These are phyloP conservation scores for Coemansia sp. DNA, from an alignment of 192 early-diverging fungal species.

Conservation along the genomic window DNA sequence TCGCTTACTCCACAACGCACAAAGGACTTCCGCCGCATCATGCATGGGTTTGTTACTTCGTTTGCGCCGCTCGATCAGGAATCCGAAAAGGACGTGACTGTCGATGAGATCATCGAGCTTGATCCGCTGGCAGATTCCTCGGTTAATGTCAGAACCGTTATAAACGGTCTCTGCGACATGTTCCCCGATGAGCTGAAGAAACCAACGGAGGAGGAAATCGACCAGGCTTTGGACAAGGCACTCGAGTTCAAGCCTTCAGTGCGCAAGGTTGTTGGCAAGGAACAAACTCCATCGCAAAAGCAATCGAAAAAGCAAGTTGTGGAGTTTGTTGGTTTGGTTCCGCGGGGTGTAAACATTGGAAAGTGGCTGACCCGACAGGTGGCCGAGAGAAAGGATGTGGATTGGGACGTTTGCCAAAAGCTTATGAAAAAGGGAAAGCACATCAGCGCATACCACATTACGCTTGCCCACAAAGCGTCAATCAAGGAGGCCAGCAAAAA, in stretches of 20 bases:
- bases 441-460: constrained; percentile 51
- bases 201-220: constrained; percentile 54
- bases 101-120: constrained; percentile 62
- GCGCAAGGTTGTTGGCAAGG: constrained; percentile 27
- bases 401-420: constrained; percentile 21
- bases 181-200: constrained; percentile 32
- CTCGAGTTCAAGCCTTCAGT: constrained; percentile 46
- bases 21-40: constrained; percentile 59
- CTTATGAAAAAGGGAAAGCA: constrained; percentile 10
- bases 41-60: constrained; percentile 55
- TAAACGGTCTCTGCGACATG: constrained; percentile 52
- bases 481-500: constrained; percentile 22
- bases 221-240: constrained; percentile 56
- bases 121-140: constrained; percentile 56
- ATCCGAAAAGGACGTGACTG: constrained; percentile 50
- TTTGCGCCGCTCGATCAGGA: constrained; percentile 61
- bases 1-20: constrained; percentile 67
- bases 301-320: constrained; percentile 10
- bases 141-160: constrained; percentile 48
- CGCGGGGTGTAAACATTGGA: constrained; percentile 17
- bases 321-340: constrained; percentile 31
- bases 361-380: constrained; percentile 23
- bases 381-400: constrained; percentile 1
- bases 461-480: constrained; percentile 50
- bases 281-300: not conserved